These are phyloP conservation scores for Nicotiana tabacum DNA, from an alignment of 257 asterid species.

Conservation along the genomic window DNA sequence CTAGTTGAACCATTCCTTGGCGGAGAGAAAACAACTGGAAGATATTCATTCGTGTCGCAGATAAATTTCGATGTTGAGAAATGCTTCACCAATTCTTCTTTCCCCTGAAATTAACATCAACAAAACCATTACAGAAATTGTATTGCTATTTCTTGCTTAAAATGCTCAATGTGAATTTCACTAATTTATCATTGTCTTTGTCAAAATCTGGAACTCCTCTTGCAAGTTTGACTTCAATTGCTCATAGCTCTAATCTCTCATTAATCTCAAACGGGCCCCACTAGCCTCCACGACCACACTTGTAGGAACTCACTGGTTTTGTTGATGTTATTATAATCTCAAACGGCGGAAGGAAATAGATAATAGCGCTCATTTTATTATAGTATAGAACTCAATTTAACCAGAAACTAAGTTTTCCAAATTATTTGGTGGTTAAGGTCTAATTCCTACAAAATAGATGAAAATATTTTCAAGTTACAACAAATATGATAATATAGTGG, in stretches of 20 bases:
- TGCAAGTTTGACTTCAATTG: too few relatives aligned
- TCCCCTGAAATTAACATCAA: slow-evolving; percentile 13
- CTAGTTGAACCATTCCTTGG: slow-evolving; percentile 16
- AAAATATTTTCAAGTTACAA: not conserved
- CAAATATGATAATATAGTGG: not conserved
- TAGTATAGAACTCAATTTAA: too few relatives aligned
- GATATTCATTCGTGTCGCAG: not conserved
- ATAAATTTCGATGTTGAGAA: slow-evolving; percentile 7
- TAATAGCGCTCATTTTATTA: too few relatives aligned
- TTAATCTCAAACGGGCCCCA: too few relatives aligned
- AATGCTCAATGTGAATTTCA: not conserved
- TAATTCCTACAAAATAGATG: too few relatives aligned
- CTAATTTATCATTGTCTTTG: not conserved
- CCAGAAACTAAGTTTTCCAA: too few relatives aligned
- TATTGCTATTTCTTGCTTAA: not conserved
- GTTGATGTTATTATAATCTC: too few relatives aligned
- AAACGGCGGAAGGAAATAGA: too few relatives aligned
- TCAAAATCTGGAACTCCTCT: not conserved
- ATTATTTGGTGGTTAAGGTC: too few relatives aligned
- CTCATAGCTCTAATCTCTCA: too few relatives aligned
- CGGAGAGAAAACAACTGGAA: slow-evolving; percentile 21
- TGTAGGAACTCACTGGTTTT: too few relatives aligned
- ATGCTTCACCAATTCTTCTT: slow-evolving; percentile 17
- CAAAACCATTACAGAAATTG: not conserved
- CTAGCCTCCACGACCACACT: too few relatives aligned